These are phyloP conservation scores for Solanum bukasovii DNA, from an alignment of 257 asterid genomes.

Conservation along the genomic window DNA sequence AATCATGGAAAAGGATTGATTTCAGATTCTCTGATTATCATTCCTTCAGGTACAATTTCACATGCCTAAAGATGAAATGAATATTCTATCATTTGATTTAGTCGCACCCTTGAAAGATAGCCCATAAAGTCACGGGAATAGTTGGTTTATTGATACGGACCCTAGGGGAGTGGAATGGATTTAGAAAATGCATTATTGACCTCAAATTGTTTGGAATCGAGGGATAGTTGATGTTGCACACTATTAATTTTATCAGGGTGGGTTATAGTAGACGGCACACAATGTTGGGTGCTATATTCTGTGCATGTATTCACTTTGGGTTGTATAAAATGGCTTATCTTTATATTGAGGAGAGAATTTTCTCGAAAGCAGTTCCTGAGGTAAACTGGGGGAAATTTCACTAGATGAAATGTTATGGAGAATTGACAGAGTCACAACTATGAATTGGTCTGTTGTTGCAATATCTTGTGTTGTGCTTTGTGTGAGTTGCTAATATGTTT, in stretches of 20 bases:
- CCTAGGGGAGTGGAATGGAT: not conserved
- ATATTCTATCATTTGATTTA: not conserved
- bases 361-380: not conserved
- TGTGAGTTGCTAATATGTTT: not conserved
- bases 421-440: not conserved
- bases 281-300: not conserved
- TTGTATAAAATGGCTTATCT: not conserved
- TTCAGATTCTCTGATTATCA: no score
- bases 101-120: not conserved
- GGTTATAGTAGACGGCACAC: not conserved
- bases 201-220: not conserved
- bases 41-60: no score
- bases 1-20: no score
- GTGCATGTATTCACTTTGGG: not conserved
- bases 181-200: no score
- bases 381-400: not conserved
- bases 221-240: not conserved
- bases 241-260: not conserved
- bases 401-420: not conserved
- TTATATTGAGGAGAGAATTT: not conserved
- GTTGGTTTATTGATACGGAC: not conserved
- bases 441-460: not conserved
- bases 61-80: not conserved
- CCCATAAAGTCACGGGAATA: not conserved
- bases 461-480: not conserved